Base-by-base conservation (phyloP, 2,329 filamentous ascomycete species). In the Basipetospora chlamydospora region DNA sequence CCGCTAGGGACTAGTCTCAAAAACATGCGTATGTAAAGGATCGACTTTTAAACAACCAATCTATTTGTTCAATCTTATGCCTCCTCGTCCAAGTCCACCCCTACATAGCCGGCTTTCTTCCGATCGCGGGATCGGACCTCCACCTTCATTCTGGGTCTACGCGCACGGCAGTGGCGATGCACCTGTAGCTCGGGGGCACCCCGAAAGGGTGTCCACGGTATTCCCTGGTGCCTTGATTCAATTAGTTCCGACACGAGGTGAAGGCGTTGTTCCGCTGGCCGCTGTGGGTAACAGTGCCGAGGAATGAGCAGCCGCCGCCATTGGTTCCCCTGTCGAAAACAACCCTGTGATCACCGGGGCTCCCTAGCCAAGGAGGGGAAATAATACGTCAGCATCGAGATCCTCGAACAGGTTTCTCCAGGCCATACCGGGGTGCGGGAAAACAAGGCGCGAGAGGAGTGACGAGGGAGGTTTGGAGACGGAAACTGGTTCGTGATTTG, bases 261-360 rank as follows among this genome's bases (percentile, higher is more conserved):
- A 79, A 79, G 51, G 65, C 57, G 48, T 78, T 71, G 9, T 70
- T 69, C 40, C 63, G 69, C 12, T 20, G 17, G n/a, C 74, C 73
- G 25, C 74, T 75, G 46, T 80, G 75, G 1, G 75, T 80, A 41
- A 80, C 77, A 25, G 64, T 58, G 25, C 71, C 73, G 12, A 70
- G 73, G 23, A 66, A 60, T 40, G 63, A 43, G 42, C 72, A 63
- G 9, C 55, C 41, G 13, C 29, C 29, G 12, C n/a, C n/a, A n/a
- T 28, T 13, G 16, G 26, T n/a, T 5, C 28, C 22, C 0, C 49
- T 59, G 49, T 72, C 75, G 54, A 78, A 70, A 15, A 79, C 53
- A 32, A 77, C 68, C 31, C 74, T 67, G 48, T 78, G 73, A 12
- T 73, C 56, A 28, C 74, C 73, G 1, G 74, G 74, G 2, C 64